These are phyloP conservation scores for Lizonia empirigonia DNA, from an alignment of 2,329 filamentous ascomycete species.

Conservation along the genomic window DNA sequence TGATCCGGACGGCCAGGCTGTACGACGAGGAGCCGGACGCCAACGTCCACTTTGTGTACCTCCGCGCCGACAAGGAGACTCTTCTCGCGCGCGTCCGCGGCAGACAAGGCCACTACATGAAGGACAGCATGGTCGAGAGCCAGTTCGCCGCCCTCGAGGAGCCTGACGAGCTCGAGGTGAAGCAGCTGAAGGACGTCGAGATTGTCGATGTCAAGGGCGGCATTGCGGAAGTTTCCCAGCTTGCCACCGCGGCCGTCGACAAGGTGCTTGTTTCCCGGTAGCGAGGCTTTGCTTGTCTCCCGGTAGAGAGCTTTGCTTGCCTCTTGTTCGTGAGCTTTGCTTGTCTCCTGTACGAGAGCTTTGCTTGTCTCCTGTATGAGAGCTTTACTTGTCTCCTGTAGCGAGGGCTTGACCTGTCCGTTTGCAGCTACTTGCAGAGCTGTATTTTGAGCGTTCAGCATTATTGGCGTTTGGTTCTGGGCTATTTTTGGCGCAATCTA, in stretches of 20 bases:
- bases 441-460: conserved; percentile 17
- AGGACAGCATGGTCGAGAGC: conserved; percentile 90
- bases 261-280: conserved; percentile 27
- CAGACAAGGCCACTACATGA: conserved; percentile 91
- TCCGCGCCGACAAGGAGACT: conserved; percentile 76
- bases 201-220: conserved; percentile 54
- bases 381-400: too few relatives aligned
- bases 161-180: conserved; percentile 70
- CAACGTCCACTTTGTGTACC: conserved; percentile 85
- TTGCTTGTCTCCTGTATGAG: too few relatives aligned
- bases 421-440: conserved; percentile 1
- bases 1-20: conserved; percentile 57
- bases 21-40: conserved; percentile 54
- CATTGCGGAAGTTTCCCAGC: conserved; percentile 47
- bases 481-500: conserved; percentile 17
- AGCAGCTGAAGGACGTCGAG: conserved; percentile 51
- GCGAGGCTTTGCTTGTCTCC: too few relatives aligned
- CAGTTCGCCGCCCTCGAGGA: conserved; percentile 89
- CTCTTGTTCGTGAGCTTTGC: too few relatives aligned
- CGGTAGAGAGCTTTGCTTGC: too few relatives aligned
- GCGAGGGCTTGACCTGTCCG: neutral
- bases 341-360: too few relatives aligned
- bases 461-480: conserved; percentile 14
- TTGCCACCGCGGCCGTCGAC: conserved; percentile 50
- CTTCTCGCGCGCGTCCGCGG: conserved; percentile 75